A percentile compares a stretch with the other conserved stretches of the same genome.
Conservation (phyloP, 2,329 filamentous ascomycete species). For the Cercospora citrullina region DNA sequence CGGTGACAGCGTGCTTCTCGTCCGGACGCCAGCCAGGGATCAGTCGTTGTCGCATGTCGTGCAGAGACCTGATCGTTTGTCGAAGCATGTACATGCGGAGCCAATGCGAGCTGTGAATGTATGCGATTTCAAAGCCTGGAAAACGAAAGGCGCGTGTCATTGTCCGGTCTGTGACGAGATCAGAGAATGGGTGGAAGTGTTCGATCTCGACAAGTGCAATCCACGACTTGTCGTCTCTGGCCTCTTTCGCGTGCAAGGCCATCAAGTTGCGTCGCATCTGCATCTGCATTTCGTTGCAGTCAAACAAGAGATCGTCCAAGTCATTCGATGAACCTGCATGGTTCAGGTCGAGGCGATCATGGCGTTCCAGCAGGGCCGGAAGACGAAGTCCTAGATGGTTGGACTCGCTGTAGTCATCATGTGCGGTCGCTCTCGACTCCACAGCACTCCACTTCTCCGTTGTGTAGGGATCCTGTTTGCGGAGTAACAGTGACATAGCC, state of each 20-base stretch:
- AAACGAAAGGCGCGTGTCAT: slow-evolving; percentile 32
- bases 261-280: slow-evolving; percentile 15
- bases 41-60: slow-evolving; percentile 20
- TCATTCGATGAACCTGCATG: slow-evolving; percentile 6
- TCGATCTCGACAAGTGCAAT: slow-evolving; percentile 27
- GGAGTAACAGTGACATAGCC: slow-evolving; percentile 27
- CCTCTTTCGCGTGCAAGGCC: slow-evolving; percentile 3
- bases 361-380: slow-evolving; percentile 27
- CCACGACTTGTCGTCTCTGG: slow-evolving; percentile 9
- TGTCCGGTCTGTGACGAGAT: slow-evolving; percentile 29
- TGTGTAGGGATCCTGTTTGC: slow-evolving; percentile 30
- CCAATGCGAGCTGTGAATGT: slow-evolving; percentile 35
- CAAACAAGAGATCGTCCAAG: slow-evolving; percentile 24
- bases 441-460: slow-evolving; percentile 27
- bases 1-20: slow-evolving; percentile 15
- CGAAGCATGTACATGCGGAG: slow-evolving; percentile 32
- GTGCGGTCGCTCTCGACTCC: background rate
- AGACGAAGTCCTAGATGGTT: slow-evolving; percentile 23
- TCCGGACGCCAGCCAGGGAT: slow-evolving; percentile 23
- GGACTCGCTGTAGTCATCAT: slow-evolving; percentile 18
- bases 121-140: slow-evolving; percentile 29
- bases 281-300: slow-evolving; percentile 23
- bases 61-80: slow-evolving; percentile 23
- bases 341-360: slow-evolving; percentile 23
- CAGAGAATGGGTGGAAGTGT: slow-evolving; percentile 28